Percentiles rank a stretch among this genome's conserved stretches.
These are phyloP conservation scores for Nepenthes mirabilis DNA, from an alignment of 148 eudicot species.

Conservation along the genomic window DNA sequence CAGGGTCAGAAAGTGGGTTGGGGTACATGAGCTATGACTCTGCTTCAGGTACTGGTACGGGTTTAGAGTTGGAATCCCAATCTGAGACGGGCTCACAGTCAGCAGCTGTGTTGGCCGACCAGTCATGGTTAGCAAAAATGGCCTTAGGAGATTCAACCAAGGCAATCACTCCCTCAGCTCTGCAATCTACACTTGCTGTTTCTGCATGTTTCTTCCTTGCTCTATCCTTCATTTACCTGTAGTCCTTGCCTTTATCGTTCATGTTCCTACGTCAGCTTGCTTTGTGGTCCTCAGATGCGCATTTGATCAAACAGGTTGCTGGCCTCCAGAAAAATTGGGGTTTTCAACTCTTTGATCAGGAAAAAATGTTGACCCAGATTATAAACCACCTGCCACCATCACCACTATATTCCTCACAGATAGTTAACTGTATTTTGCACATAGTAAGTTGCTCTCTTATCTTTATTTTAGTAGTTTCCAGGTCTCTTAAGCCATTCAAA, in stretches of 20 bases:
- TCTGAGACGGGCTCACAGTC: slow-evolving; percentile 22
- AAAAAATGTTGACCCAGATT: neutral
- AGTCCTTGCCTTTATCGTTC: neutral
- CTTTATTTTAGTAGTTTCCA: no score
- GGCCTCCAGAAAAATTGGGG: slow-evolving; percentile 2
- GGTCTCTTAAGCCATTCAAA: no score
- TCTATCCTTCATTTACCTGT: neutral
- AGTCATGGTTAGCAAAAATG: slow-evolving; percentile 76
- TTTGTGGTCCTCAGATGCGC: neutral
- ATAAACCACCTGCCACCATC: no score
- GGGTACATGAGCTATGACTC: slow-evolving; percentile 31
- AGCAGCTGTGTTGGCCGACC: slow-evolving; percentile 44
- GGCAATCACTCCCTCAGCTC: neutral
- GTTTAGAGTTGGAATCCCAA: slow-evolving; percentile 12
- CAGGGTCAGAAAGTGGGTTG: slow-evolving; percentile 14
- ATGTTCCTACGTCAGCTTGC: neutral
- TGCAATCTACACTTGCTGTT: neutral
- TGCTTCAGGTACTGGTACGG: slow-evolving; percentile 6
- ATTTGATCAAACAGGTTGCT: slow-evolving; percentile 8
- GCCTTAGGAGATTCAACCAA: slow-evolving; percentile 67
- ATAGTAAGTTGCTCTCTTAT: no score
- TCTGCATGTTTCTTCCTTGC: neutral
- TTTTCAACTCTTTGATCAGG: neutral
- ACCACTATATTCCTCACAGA: no score
- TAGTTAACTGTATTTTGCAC: no score